Base-by-base conservation (phyloP, 768 basidiomycete species). In the Paxillus rubicundulus region DNA sequence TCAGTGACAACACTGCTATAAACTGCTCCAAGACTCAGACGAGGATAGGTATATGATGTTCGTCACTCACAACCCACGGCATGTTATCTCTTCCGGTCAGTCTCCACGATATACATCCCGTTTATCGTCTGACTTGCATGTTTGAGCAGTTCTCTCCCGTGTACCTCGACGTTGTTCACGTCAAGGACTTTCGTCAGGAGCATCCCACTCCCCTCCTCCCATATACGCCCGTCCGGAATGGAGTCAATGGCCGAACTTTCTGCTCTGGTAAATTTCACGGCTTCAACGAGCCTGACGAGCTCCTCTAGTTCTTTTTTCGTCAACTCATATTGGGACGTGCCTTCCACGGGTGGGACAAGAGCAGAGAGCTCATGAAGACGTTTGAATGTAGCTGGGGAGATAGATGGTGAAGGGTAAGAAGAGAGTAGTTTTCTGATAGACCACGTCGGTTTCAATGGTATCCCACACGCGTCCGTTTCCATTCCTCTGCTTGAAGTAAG, bases 251-350 rank as follows among this genome's bases (percentile, higher is more conserved):
- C 39, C 74, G 61, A 74, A 43, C 33, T 45, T n/a, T 64, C 62
- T 13, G 69, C 46, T 20, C 79, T 69, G 40, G 86, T 82, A 21
- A 87, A 66, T 66, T 81, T 87, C 47, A 92, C 89, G 3, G 90
- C 90, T 62, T 92, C 89, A 13, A 93, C 90, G 9, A 93, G 75
- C 55, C 77, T 80, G 50, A 92, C 73, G 45, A 93, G 78, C 48
- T 85, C 84, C 57, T 86, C 85, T 55, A 93, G 68, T 55, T 88
- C 83, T 38, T 59, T 54, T 54, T 81, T 85, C 39, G 87, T 70
- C 17, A 67, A 64, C 3, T 64, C 60, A 56, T 85, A 78, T 52
- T 83, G 79, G 5, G 65, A 61, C 1, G 87, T 81, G 34, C 78
- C 81, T 53, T 81, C 74, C 43, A 73, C 64, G 2, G 89, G 91